These are phyloP conservation scores for Vinca major DNA, from an alignment of 305 asterid genomes.

Conservation along the genomic window DNA sequence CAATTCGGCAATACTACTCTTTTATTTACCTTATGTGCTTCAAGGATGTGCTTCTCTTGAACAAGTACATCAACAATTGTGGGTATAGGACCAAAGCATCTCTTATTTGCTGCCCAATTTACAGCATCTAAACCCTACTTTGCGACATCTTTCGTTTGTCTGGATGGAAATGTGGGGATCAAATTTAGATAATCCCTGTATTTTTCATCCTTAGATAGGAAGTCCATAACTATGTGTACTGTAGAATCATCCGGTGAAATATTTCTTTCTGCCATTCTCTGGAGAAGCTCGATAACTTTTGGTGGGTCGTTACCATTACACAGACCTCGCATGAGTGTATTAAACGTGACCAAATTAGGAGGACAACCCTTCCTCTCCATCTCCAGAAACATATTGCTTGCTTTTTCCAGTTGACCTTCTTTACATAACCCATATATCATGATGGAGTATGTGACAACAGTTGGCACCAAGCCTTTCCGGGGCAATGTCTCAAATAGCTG, in stretches of 20 bases:
- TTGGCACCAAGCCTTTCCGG: constrained; percentile 39
- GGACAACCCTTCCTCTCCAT: constrained; percentile 43
- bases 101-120: not conserved
- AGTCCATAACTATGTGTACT: constrained; percentile 40
- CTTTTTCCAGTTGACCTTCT: constrained; percentile 42
- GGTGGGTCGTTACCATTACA: constrained; percentile 35
- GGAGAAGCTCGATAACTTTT: constrained; percentile 50
- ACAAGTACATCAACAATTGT: constrained; percentile 41
- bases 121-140: not conserved
- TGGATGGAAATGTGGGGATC: constrained; percentile 50
- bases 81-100: constrained; percentile 36
- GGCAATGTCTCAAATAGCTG: constrained; percentile 40
- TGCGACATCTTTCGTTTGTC: constrained; percentile 5
- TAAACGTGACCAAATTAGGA: constrained; percentile 40
- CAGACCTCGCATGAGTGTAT: constrained; percentile 57
- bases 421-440: constrained; percentile 60
- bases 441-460: constrained; percentile 38
- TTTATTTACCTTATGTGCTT: constrained; percentile 20
- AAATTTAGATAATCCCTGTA: constrained; percentile 33
- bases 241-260: constrained; percentile 46
- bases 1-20: not conserved
- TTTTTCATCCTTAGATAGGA: constrained; percentile 52
- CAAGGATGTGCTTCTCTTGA: constrained; percentile 34
- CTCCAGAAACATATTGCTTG: constrained; percentile 34
- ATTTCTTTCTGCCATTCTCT: constrained; percentile 46